phyloP scores from a whole-genome alignment of 2,329 filamentous ascomycete species.

The Nannizzia gypsea region DNA sequence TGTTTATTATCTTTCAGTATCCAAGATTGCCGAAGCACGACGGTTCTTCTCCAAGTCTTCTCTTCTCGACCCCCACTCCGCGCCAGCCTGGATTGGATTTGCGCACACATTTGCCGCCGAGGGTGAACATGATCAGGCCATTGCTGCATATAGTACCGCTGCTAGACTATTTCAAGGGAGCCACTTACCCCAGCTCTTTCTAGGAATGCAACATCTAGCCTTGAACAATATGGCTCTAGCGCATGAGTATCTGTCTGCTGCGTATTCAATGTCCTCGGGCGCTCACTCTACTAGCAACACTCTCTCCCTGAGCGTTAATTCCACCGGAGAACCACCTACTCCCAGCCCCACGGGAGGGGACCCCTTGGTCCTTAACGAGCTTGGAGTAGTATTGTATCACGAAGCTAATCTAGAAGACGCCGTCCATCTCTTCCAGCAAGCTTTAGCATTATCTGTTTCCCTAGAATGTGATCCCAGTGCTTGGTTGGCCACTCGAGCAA shows the following conservation, averaged over 20 bases:
- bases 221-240: conserved; percentile 90
- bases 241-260: conserved; percentile 85
- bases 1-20: conserved; percentile 83
- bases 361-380: conserved; percentile 83
- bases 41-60: conserved; percentile 96
- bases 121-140: conserved; percentile 95
- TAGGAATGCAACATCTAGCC: conserved; percentile 97
- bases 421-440: conserved; percentile 62
- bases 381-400: conserved; percentile 92
- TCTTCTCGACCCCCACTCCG: conserved; percentile 95
- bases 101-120: conserved; percentile 96
- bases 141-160: conserved; percentile 92
- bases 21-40: conserved; percentile 82
- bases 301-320: conserved; percentile 18
- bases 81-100: conserved; percentile 96
- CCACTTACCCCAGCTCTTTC: conserved; percentile 85
- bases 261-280: conserved; percentile 51
- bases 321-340: conserved; percentile 35
- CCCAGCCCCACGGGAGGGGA: conserved; percentile 42
- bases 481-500: conserved; percentile 73
- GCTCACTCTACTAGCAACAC: conserved; percentile 20
- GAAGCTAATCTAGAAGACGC: conserved; percentile 68
- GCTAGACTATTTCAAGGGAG: conserved; percentile 92
- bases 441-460: conserved; percentile 64
- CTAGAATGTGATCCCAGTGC: conserved; percentile 72